Evolutionary conservation across 2,329 filamentous ascomycete genomes (phyloP).

Genomic region (Coniochaeta sp.): DNA sequence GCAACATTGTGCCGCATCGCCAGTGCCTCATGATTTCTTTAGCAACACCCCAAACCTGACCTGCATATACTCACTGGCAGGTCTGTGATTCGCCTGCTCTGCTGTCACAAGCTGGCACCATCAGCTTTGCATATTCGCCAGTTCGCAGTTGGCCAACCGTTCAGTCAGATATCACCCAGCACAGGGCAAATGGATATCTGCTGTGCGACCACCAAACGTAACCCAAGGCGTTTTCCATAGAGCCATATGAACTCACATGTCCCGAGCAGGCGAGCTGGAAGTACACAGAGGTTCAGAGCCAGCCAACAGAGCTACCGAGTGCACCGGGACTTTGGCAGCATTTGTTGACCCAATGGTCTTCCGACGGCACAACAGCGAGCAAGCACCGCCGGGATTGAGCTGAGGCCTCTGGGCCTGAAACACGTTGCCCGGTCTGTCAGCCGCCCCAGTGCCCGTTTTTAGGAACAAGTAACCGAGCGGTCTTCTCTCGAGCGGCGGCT

Average conservation of each 20-base stretch:
- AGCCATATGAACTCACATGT: neutral
- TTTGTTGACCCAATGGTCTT: neutral
- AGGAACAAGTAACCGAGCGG: too few relatives aligned
- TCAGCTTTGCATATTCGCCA: neutral
- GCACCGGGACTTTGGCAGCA: neutral
- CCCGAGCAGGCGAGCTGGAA: neutral
- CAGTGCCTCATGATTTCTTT: neutral
- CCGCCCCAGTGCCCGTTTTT: neutral
- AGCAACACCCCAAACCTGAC: neutral
- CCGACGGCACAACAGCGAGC: neutral
- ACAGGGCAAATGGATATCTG: conserved; percentile 1
- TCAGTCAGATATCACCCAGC: neutral
- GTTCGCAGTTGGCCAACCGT: neutral
- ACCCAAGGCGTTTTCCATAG: neutral
- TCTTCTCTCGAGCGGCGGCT: neutral
- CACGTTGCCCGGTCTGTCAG: neutral
- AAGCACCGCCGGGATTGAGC: neutral
- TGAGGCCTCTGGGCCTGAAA: neutral
- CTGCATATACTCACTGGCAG: neutral
- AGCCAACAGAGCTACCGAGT: neutral
- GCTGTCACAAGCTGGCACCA: neutral
- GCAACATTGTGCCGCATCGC: neutral
- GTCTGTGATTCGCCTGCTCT: neutral
- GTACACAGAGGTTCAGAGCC: neutral
- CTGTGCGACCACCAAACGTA: conserved; percentile 1